These are phyloP conservation scores for Camellia oleifera DNA, from an alignment of 179 eudicot genomes.

Conservation along the genomic window DNA sequence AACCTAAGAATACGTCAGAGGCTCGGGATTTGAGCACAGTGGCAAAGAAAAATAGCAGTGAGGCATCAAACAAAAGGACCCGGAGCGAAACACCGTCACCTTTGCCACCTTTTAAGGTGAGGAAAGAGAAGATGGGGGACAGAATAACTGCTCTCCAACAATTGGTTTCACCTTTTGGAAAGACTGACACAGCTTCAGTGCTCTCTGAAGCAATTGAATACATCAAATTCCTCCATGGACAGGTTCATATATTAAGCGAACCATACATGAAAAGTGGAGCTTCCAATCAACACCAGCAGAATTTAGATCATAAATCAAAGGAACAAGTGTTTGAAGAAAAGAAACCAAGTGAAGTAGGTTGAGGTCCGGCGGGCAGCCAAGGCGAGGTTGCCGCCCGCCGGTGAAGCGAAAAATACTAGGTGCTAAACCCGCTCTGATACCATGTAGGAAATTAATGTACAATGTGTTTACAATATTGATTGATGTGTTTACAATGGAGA, in stretches of 20 bases:
- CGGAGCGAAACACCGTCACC: slow-evolving; percentile 58
- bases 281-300: slow-evolving; percentile 59
- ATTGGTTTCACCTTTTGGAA: slow-evolving; percentile 99
- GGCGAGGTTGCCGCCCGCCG: too few relatives aligned
- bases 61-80: slow-evolving; percentile 46
- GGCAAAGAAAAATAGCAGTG: slow-evolving; percentile 43
- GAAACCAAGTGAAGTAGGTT: too few relatives aligned
- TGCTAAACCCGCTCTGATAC: too few relatives aligned
- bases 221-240: slow-evolving; percentile 95
- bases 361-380: too few relatives aligned
- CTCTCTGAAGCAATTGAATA: slow-evolving; percentile 93
- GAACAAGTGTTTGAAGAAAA: too few relatives aligned
- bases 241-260: slow-evolving; percentile 77
- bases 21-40: slow-evolving; percentile 32
- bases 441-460: too few relatives aligned
- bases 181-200: slow-evolving; percentile 99
- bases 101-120: slow-evolving; percentile 86
- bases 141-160: slow-evolving; percentile 98
- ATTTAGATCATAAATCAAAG: slow-evolving; percentile 42
- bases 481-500: too few relatives aligned
- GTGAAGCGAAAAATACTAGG: too few relatives aligned
- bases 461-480: too few relatives aligned
- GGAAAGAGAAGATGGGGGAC: slow-evolving; percentile 99
- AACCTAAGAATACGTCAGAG: slow-evolving; percentile 50
- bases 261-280: slow-evolving; percentile 81